phyloP scores from a whole-genome alignment of 371 early-diverging fungal genomes.

The Entomophthora muscae region DNA sequence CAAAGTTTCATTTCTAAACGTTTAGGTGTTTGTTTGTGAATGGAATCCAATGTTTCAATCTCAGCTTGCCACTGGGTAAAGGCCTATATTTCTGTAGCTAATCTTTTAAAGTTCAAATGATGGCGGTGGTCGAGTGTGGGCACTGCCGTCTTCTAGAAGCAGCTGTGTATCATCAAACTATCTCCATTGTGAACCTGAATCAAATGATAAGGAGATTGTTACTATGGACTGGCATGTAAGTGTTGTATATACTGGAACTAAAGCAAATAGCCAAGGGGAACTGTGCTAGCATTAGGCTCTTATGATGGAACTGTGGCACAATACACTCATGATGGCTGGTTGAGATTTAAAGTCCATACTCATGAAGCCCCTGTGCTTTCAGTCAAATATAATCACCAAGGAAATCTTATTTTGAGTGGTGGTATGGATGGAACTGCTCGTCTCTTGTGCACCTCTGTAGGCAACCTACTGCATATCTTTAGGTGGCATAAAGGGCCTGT shows the following conservation, averaged over 20 bases:
- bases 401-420: constrained; percentile 56
- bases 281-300: constrained; percentile 70
- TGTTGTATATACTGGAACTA: neutral
- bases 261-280: constrained; percentile 45
- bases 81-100: neutral
- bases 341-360: constrained; percentile 40
- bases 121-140: constrained; percentile 76
- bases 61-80: constrained; percentile 66
- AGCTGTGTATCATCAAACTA: constrained; percentile 32
- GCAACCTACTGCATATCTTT: constrained; percentile 59
- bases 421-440: constrained; percentile 63
- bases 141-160: constrained; percentile 35
- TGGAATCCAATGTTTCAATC: constrained; percentile 61
- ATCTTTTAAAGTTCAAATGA: constrained; percentile 45
- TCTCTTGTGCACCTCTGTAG: constrained; percentile 70
- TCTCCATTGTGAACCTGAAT: constrained; percentile 16
- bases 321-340: constrained; percentile 53
- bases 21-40: constrained; percentile 49
- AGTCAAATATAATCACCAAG: constrained; percentile 70
- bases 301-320: constrained; percentile 77
- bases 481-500: constrained; percentile 55
- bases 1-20: neutral
- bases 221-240: constrained; percentile 84
- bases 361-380: constrained; percentile 75
- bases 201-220: constrained; percentile 48